Evolutionary conservation across 2,329 filamentous ascomycete species (phyloP), one percentile per base, ranked within the genome.

Genomic region (Bisporella sp.): DNA sequence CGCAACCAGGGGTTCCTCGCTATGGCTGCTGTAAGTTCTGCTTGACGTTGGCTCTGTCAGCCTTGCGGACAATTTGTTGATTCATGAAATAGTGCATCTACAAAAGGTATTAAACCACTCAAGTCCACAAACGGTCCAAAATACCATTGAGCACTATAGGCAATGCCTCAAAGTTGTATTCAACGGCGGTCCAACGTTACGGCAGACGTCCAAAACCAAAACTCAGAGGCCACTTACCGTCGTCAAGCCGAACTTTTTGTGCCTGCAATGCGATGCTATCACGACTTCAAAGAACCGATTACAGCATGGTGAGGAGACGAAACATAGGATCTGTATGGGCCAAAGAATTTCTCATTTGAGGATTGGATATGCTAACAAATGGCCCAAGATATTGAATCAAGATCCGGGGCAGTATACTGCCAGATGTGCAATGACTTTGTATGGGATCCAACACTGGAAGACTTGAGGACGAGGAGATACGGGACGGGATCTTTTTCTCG

Each of bases 391-490:
- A 85, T 91, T 39, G 88, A 93, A 62, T 92, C 87, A 29, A 76
- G 82, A 52, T 84, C 78, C 58, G 88, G 87, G 39, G 77, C 81
- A 46, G 71, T 93, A 5, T 92, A 85, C 68, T 93, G 88, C 66
- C 85, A 89, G 57, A 83, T 89, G 64, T 93, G 88, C 64, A 80
- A 87, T 63, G 88, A 93, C 65, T 82, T 89, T 56, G 84, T 93
- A 32, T 92, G 87, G 76, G 88, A 93, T 59, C 85, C 87, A 5
- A 87, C 85, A 5, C 73, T 93, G 5, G 88, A 93, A 63, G 84
- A 87, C 47, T 76, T 90, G 50, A 78, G 88, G 53, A 70, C 88
- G 41, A 76, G 82, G 50, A 87, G 88, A 66, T 79, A 84, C 59
- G 82, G 81, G 7, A 83, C 79, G 2, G 81, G 82, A 40, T 79